Evolutionary conservation across 495 filamentous ascomycete species (phyloP), one percentile per base, ranked within the genome.

Genomic region (Penicillium tannophilum): DNA sequence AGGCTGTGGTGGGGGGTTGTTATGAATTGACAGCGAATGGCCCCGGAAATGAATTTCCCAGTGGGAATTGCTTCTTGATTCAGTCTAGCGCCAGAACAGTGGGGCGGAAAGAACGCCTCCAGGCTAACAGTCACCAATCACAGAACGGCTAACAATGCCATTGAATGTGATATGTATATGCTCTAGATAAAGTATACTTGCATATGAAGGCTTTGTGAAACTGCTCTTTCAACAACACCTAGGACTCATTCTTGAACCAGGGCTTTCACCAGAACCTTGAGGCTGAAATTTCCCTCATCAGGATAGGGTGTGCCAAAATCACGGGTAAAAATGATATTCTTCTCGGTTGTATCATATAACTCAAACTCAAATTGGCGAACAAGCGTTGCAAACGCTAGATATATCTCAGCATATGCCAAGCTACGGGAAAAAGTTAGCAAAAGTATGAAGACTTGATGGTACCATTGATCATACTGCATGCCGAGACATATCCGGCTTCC

Each of bases 351-450:
- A 17, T 79, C 71, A 47, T 66, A 67, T 11, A 77, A 47, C 52
- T 76, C 70, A 30, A 81, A 59, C 2, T 77, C 72, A 55, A 78
- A 81, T 1, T 64, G 63, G 1, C 74, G 61, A 7, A 78, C 55
- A 1, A 82, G 31, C 0, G 54, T 64, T 9, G 77, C 75, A 11
- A 80, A 20, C 0, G 61, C 59, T 20, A 80, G 52, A 48, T 73
- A 80, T 3, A 80, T n/a, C 63, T 79, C 76, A 8, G 77, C 74
- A 45, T 71, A 76, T 0, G 78, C 79, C n/a, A 80, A 55, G 48
- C 74, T 79, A 36, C 30, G 28, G 28, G 28, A 47, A 26, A 33
- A 24, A 7, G 44, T 67, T 53, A 61, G 62, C 24, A 49, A 47
- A 39, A 16, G 31, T 6, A 10, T 19, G 16, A 24, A 2, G 17